phyloP scores from a whole-genome alignment of 768 basidiomycete genomes.

The Tricholoma saponaceum region DNA sequence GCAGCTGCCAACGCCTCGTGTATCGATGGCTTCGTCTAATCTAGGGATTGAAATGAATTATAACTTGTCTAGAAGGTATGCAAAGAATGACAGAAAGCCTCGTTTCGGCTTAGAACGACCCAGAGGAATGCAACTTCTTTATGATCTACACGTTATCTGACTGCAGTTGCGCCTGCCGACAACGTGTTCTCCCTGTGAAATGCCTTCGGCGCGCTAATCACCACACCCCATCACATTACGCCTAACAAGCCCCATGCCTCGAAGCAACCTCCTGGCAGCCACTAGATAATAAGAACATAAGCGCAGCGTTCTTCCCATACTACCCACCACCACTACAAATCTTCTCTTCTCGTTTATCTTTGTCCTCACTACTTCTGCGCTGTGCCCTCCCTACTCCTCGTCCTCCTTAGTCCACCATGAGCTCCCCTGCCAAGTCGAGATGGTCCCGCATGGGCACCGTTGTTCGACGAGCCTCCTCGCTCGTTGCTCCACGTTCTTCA shows the following conservation, averaged over 20 bases:
- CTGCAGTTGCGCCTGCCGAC: not conserved
- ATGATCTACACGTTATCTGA: not conserved
- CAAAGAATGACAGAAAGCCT: not conserved
- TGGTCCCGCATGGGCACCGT: conserved; percentile 59
- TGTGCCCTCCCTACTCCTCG: conserved; percentile 2
- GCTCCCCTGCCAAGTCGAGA: conserved; percentile 36
- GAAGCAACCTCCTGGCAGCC: conserved; percentile 40
- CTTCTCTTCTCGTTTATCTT: conserved; percentile 8
- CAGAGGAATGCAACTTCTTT: not conserved
- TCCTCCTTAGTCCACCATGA: conserved; percentile 21
- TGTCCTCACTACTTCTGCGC: conserved; percentile 10
- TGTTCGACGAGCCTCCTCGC: conserved; percentile 59
- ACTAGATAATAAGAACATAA: conserved; percentile 31
- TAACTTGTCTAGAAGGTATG: not conserved
- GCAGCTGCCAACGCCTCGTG: not conserved
- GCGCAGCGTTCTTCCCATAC: conserved; percentile 14
- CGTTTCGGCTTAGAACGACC: not conserved
- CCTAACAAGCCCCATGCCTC: conserved; percentile 26
- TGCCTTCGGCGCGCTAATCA: not conserved
- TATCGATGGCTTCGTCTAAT: not conserved
- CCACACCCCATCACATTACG: not conserved
- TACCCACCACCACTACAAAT: conserved; percentile 3
- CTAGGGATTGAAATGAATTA: not conserved
- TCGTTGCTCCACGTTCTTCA: conserved; percentile 32
- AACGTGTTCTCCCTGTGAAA: not conserved